These are phyloP conservation scores for Colletotrichum somersetense DNA, from an alignment of 2,329 filamentous ascomycete species.

Conservation along the genomic window DNA sequence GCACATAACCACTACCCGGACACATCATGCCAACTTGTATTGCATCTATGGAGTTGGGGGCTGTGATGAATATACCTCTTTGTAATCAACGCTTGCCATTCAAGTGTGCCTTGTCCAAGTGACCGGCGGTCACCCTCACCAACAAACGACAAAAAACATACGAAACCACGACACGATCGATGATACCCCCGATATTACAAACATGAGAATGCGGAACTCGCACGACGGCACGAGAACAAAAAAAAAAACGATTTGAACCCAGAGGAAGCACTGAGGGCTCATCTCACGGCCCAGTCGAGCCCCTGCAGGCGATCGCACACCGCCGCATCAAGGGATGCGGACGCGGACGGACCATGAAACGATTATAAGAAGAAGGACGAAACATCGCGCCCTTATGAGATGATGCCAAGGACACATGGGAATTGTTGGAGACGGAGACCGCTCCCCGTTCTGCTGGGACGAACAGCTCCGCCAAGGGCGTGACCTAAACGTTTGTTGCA, in stretches of 20 bases:
- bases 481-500: neutral
- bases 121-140: neutral
- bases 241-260: too few species aligned
- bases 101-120: neutral
- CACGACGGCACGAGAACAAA: neutral
- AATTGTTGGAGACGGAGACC: too few species aligned
- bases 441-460: too few species aligned
- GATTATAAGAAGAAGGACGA: too few species aligned
- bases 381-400: neutral
- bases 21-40: neutral
- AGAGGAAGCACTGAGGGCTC: neutral
- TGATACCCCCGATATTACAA: neutral
- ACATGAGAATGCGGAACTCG: too few species aligned
- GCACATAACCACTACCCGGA: neutral
- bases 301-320: too few species aligned
- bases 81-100: neutral
- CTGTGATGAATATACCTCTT: constrained; percentile 10
- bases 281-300: neutral
- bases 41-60: constrained; percentile 12
- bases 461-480: too few species aligned
- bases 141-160: neutral
- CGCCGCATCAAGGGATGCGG: too few species aligned
- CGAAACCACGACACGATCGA: neutral
- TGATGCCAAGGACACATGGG: neutral
- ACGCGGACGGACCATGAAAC: neutral